A percentile compares a stretch with the other conserved stretches of the same genome.
These are phyloP conservation scores for Cercis canadensis DNA, from an alignment of 306 rosid genomes.

Conservation along the genomic window DNA sequence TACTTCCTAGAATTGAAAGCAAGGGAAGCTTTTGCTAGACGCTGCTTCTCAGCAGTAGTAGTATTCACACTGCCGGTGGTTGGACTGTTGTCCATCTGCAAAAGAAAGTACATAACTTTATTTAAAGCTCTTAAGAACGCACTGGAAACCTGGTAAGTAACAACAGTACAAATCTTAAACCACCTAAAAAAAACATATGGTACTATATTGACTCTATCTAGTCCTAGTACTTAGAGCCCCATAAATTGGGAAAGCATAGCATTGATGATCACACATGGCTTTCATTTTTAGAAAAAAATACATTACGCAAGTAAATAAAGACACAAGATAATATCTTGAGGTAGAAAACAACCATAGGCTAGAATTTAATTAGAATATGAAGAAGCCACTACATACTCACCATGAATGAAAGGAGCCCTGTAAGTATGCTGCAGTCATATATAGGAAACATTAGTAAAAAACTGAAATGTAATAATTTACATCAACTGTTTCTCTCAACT, in stretches of 20 bases:
- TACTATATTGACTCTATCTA: slow-evolving; percentile 15
- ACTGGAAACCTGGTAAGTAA: slow-evolving; percentile 6
- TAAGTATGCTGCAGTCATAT: slow-evolving; percentile 82
- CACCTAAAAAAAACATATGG: neutral
- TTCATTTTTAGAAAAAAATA: neutral
- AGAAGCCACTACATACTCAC: slow-evolving; percentile 54
- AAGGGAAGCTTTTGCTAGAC: slow-evolving; percentile 87
- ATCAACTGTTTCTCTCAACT: slow-evolving; percentile 22
- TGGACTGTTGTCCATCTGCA: slow-evolving; percentile 97
- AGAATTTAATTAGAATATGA: slow-evolving; percentile 33
- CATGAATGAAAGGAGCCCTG: slow-evolving; percentile 99
- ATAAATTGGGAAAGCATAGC: neutral
- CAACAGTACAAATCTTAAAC: slow-evolving; percentile 1
- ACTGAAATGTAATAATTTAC: slow-evolving; percentile 23
- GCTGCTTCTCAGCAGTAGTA: slow-evolving; percentile 83
- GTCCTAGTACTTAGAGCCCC: neutral
- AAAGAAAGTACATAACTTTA: slow-evolving; percentile 21
- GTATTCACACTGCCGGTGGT: slow-evolving; percentile 97
- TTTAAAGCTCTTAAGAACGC: slow-evolving; percentile 21
- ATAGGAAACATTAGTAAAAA: slow-evolving; percentile 48
- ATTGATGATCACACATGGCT: neutral
- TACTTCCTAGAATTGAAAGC: slow-evolving; percentile 91
- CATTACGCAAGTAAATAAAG: neutral
- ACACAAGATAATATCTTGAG: slow-evolving; percentile 1
- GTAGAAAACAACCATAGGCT: neutral